Percentiles rank a stretch among this genome's conserved stretches.
These are phyloP conservation scores for Colletotrichum coccodes DNA, from an alignment of 2,329 filamentous ascomycete species.

Conservation along the genomic window DNA sequence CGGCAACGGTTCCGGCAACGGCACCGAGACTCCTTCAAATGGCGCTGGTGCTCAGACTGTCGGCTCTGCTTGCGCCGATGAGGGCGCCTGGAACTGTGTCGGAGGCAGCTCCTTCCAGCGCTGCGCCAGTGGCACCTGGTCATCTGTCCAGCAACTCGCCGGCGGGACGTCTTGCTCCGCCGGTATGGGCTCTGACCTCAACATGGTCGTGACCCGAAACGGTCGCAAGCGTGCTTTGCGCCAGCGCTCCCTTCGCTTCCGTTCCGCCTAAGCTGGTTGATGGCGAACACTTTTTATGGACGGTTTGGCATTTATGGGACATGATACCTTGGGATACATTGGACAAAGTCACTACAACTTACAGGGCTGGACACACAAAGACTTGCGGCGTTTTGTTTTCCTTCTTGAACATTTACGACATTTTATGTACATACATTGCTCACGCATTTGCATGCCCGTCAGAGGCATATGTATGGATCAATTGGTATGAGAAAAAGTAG, in stretches of 20 bases:
- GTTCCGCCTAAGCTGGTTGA: conserved; percentile 33
- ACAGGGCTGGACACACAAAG: conserved; percentile 1
- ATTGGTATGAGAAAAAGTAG: not conserved
- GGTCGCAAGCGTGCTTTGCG: conserved; percentile 42
- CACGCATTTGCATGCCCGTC: conserved; percentile 5
- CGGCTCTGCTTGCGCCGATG: conserved; percentile 56
- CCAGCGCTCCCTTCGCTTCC: conserved; percentile 30
- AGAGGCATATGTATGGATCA: conserved; percentile 1
- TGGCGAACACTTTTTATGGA: conserved; percentile 19
- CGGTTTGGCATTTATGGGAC: conserved; percentile 27
- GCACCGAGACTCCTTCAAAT: conserved; percentile 29
- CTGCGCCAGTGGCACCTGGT: conserved; percentile 64
- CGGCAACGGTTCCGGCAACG: no score
- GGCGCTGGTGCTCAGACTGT: conserved; percentile 45
- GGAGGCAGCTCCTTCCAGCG: conserved; percentile 62
- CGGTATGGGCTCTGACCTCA: conserved; percentile 52
- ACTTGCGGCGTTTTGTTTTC: conserved; percentile 13
- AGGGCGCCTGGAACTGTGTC: conserved; percentile 66
- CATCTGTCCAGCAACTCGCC: conserved; percentile 51
- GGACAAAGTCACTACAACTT: conserved; percentile 15
- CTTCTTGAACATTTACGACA: conserved; percentile 19
- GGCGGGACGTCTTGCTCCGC: conserved; percentile 55
- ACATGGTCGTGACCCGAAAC: conserved; percentile 42
- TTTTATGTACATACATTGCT: conserved; percentile 26
- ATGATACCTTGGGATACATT: conserved; percentile 25